Base-by-base conservation (phyloP, 2,329 filamentous ascomycete species). In the Aspergillus quadrilineatus region DNA sequence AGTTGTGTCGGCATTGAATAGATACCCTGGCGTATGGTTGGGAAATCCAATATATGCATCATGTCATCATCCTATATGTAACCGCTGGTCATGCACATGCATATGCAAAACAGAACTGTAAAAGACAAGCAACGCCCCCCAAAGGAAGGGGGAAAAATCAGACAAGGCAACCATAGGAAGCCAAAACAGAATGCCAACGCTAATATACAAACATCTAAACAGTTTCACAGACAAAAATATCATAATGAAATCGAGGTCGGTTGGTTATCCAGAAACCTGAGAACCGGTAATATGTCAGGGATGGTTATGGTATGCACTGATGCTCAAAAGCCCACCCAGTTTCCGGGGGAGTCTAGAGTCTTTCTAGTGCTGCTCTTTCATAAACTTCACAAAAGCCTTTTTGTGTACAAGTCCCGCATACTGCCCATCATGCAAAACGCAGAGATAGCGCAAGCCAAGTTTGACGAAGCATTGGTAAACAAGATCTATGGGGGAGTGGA, bases 381-480 rank as follows among this genome's bases (percentile, higher is more conserved):
- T 88, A 70, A 96, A 97, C 73, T 90, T 92, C 58, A 96, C 93
- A 77, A 99, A 97, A 4, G 86, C 88, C 79, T 99, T 99, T 79
- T 97, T 97, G 75, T 99, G 94, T 50, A 96, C 91, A 80, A 99
- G 84, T 60, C 94, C 94, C 2, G 89, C 89, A 75, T 90, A 99
- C 59, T 85, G 85, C 26, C 94, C 94, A 63, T 96, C 87, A 54
- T 84, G 84, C 28, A 94, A 78, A 4, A 97, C 92, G 70, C 94
- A 97, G 49, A 99, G 88, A 73, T 96, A 97, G 60, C 94, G 82
- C 63, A 99, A 75, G 1, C 94, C 94, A 7, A 99, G 80, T 75
- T 99, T 99, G 50, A 90, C 89, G 72, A 97, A 99, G 67, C 92
- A 93, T 71, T 99, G 94, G 67, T 96, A 97, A 4, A 97, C 94